These are phyloP conservation scores for Hypoxylon subgilvum DNA, from an alignment of 495 filamentous ascomycete genomes.

Conservation along the genomic window DNA sequence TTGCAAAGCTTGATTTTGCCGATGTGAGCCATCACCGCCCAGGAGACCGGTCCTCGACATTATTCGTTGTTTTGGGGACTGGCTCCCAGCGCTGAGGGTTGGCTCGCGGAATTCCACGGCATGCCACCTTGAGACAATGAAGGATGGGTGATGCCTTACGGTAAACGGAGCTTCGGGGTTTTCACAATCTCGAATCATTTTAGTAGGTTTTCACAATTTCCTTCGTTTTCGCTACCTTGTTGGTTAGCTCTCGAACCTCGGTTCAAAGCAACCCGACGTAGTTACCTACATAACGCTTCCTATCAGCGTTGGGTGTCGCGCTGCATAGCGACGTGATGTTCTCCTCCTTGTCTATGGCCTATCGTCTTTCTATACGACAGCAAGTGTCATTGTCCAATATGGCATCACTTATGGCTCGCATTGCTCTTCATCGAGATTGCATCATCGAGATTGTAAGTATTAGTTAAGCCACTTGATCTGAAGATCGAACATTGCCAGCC, in stretches of 20 bases:
- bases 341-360: too few species aligned
- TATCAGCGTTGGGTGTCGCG: too few species aligned
- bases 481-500: constrained; percentile 33
- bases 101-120: constrained; percentile 30
- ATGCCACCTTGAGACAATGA: constrained; percentile 5
- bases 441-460: constrained; percentile 3
- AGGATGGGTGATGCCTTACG: constrained; percentile 1
- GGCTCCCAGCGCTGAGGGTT: constrained; percentile 4
- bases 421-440: too few species aligned
- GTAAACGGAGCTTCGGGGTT: constrained; percentile 28
- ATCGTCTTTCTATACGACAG: too few species aligned
- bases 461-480: constrained; percentile 1
- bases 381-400: too few species aligned
- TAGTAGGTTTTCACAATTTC: constrained; percentile 21
- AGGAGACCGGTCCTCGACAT: constrained; percentile 23
- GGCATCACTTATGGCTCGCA: too few species aligned
- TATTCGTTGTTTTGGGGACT: constrained; percentile 6
- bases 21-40: constrained; percentile 35
- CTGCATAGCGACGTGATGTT: too few species aligned
- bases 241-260: constrained; percentile 18
- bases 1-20: constrained; percentile 37
- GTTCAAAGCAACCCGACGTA: constrained; percentile 10
- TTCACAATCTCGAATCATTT: constrained; percentile 13
- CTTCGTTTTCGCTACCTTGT: constrained; percentile 7
- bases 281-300: not conserved